Percentiles rank a stretch among this genome's conserved stretches.
Conservation (phyloP, 305 asterid species). For the Nicotiana rustica region DNA sequence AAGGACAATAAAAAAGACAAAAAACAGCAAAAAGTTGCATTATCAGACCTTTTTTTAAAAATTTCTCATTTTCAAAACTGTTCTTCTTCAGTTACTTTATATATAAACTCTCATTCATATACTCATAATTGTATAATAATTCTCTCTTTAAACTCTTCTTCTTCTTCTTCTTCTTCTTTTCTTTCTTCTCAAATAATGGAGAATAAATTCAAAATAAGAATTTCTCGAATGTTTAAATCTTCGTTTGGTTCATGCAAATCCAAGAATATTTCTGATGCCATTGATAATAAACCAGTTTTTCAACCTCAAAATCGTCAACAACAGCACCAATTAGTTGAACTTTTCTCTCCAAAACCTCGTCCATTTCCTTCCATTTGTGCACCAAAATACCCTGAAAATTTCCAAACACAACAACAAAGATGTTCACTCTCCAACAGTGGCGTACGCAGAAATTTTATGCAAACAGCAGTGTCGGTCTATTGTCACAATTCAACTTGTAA, state of each 20-base stretch:
- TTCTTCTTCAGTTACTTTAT: neutral
- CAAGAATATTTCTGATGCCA: slow-evolving; percentile 33
- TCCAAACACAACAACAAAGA: neutral
- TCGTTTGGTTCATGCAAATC: slow-evolving; percentile 41
- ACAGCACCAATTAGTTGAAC: slow-evolving; percentile 29
- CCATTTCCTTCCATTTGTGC: slow-evolving; percentile 33
- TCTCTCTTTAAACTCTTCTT: neutral
- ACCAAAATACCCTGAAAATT: slow-evolving; percentile 20
- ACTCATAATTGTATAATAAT: slow-evolving; percentile 33
- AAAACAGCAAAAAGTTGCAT: slow-evolving; percentile 41
- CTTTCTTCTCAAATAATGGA: slow-evolving; percentile 38
- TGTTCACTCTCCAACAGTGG: neutral
- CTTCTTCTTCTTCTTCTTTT: neutral
- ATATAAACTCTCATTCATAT: slow-evolving; percentile 15
- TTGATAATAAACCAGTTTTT: slow-evolving; percentile 32
- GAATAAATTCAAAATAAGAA: slow-evolving; percentile 37
- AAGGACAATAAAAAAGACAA: slow-evolving; percentile 40
- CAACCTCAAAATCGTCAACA: neutral
- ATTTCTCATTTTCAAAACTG: neutral
- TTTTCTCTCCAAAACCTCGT: slow-evolving; percentile 37
- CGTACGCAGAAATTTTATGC: neutral
- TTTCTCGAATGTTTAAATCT: slow-evolving; percentile 34
- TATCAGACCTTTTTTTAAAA: neutral
- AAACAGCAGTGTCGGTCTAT: neutral
- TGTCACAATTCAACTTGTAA: slow-evolving; percentile 18